Evolutionary conservation across 768 basidiomycete species (phyloP), one percentile per base, ranked within the genome.

Genomic region (Chalciporus pseudorubinellus): DNA sequence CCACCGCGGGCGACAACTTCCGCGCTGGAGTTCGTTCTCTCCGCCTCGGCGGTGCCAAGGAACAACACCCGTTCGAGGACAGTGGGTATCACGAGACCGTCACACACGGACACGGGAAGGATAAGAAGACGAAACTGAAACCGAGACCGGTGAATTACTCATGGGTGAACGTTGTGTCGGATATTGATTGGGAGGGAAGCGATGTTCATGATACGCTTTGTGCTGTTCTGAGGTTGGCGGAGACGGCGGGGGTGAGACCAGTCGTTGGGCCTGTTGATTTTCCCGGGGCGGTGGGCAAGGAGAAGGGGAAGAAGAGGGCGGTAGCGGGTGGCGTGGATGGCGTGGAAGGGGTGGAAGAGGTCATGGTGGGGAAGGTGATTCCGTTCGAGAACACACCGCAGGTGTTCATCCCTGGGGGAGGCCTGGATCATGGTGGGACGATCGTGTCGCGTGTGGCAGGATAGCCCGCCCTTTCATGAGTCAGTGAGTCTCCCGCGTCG

Each of bases 121-220:
- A 69, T 18, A 66, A 64, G 29, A 72, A 44, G 74, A 43, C 51
- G 22, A 74, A 57, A 39, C 36, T 55, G 46, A 59, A 70, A 64
- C 62, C 67, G 38, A 71, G 74, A n/a, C 62, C 67, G 51, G 82
- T 89, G 24, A 83, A 82, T 42, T 92, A 92, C 66, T 82, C 85
- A 18, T 93, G 90, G 89, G 81, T 92, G n/a, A 84, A 81, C 62
- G 72, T 83, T 34, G 81, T 82, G 31, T 86, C 87, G 53, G 91
- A 92, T 63, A 81, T 92, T 26, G 91, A 92, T 66, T 85, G 83
- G 77, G 87, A 92, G 60, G 91, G 91, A 22, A 78, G 82, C 50
- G 85, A 90, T 64, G 78, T 92, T 47, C 73, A 82, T 14, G 77
- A 82, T 46, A 72, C 77, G 29, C 62, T 81, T 3, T 71, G 63